Evolutionary conservation across 768 basidiomycete genomes (phyloP), one percentile per base, ranked within the genome.

Genomic region (Leucosporidium scottii): DNA sequence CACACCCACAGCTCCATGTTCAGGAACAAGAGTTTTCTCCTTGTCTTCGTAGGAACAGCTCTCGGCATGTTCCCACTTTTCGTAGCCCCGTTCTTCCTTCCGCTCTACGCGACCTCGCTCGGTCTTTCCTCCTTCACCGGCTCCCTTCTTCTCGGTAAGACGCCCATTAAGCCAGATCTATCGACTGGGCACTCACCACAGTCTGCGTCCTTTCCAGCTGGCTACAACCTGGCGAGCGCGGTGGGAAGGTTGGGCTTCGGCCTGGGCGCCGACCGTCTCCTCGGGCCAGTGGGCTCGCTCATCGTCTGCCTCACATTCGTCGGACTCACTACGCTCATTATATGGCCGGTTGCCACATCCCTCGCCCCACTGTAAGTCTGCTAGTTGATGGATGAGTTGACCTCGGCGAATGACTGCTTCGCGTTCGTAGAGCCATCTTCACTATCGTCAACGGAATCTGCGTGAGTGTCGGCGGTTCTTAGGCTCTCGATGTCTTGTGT

Each of bases 11-110:
- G 74, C 51, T 31, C 55, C 5, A 56, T 76, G 15, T 69, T 76
- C 65, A 61, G 61, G n/a, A 71, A 75, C 61, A 7, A 28, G 3
- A 39, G 68, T 13, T 74, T 76, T 55, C 28, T 53, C 2, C 59
- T 70, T n/a, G 53, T 75, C 20, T 54, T 69, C 27, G 9, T 66
- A 23, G 72, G 71, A 1, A 63, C 62, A 9, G 61, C 73, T 0
- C 49, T 76, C 23, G 73, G 62, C 2, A 44, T 73, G 6, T 76
- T 76, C 67, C 74, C 74, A 0, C 64, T 77, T 27, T 71, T 75
- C 34, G 71, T 76, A 1, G 72, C 75, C 10, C 74, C 75, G 3
- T 77, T 76, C 68, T 77, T 77, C 65, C 61, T 77, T 6, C 76
- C 77, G 0, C 57, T 77, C 9, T 77, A 74, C 63, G 74, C 67